Conservation (phyloP, 208 protist species). For the Leishmania arabica region DNA sequence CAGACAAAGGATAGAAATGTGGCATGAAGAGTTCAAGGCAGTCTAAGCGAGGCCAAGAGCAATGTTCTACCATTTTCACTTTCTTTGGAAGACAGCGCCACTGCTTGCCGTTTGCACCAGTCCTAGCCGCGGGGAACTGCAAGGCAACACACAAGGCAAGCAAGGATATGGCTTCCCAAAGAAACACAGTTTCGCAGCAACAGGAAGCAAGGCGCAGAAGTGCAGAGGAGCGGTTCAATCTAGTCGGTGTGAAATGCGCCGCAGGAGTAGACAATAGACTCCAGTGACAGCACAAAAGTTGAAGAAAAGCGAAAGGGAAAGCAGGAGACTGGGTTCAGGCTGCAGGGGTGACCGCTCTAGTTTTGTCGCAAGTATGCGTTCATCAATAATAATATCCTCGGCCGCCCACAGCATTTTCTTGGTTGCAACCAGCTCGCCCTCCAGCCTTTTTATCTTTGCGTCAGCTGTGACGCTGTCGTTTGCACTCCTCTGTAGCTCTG, state of each 20-base stretch:
- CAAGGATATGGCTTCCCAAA: neutral
- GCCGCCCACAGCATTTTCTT: constrained; percentile 8
- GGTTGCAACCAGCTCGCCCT: neutral
- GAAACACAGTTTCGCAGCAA: neutral
- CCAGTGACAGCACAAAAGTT: neutral
- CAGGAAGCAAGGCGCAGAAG: neutral
- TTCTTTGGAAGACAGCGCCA: neutral
- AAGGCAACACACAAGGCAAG: neutral
- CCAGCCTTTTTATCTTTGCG: neutral
- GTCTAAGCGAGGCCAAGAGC: neutral
- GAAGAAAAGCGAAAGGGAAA: neutral
- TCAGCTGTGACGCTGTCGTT: neutral
- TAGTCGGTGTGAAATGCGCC: neutral
- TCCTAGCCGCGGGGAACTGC: neutral
- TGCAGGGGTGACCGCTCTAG: neutral
- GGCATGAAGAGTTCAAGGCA: neutral
- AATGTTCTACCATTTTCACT: neutral
- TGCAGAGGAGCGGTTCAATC: neutral
- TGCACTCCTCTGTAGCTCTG: neutral
- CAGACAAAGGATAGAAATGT: neutral
- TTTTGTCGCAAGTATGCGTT: neutral
- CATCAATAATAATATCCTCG: constrained; percentile 26
- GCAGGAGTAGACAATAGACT: neutral
- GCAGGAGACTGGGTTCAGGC: neutral
- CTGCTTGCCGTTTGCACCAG: neutral